A percentile compares a stretch with the other conserved stretches of the same genome.
Conservation (phyloP, 2,329 filamentous ascomycete genomes). For the Rasamsonia emersonii region DNA sequence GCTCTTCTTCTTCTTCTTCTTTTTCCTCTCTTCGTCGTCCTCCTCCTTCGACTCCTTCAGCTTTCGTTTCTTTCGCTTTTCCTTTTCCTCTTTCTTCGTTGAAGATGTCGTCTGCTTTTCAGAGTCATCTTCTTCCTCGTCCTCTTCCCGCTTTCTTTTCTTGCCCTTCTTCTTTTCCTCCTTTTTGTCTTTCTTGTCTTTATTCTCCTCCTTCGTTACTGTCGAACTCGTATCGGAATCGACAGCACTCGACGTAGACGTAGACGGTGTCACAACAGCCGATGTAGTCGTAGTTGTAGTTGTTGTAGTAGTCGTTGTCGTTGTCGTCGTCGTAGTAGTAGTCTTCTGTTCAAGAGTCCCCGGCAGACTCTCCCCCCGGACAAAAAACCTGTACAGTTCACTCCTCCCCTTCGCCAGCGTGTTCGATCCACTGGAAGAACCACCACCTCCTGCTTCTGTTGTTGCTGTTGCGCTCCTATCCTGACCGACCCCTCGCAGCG, state of each 20-base stretch:
- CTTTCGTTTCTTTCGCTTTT: conserved; percentile 13
- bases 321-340: conserved; percentile 7
- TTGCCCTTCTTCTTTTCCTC: conserved; percentile 13
- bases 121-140: conserved; percentile 11
- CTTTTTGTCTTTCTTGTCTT: conserved; percentile 9
- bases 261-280: no score
- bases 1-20: conserved; percentile 20
- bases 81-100: conserved; percentile 18
- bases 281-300: no score
- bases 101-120: conserved; percentile 26
- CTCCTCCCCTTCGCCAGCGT: conserved; percentile 37
- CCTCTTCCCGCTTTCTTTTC: conserved; percentile 29
- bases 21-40: conserved; percentile 18
- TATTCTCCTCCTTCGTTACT: conserved; percentile 6
- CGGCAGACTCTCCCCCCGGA: conserved; percentile 66
- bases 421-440: conserved; percentile 38
- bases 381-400: conserved; percentile 72
- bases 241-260: neutral
- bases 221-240: conserved; percentile 1
- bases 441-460: conserved; percentile 43
- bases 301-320: conserved; percentile 6
- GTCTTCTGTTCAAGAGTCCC: conserved; percentile 49
- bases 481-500: conserved; percentile 63
- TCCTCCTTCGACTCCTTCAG: conserved; percentile 11
- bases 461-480: conserved; percentile 52